Evolutionary conservation across 2,329 filamentous ascomycete species (phyloP).

Genomic region (Apiospora arundinis): DNA sequence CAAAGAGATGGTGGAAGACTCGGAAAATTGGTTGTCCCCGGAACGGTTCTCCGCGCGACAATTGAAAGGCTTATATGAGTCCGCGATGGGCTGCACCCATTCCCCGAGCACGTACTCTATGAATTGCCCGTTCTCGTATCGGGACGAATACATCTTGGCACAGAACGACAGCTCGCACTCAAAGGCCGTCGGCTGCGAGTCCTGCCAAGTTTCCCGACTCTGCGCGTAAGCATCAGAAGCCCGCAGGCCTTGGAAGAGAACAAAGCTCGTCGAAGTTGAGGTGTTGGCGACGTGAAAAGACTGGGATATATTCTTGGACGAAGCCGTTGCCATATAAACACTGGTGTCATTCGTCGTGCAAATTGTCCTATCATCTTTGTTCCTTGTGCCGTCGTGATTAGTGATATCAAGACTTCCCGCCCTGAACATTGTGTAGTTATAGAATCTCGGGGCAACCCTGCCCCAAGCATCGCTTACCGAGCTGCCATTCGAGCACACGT

Average conservation of each 20-base stretch:
- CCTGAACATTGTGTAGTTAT: background rate
- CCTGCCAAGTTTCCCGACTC: background rate
- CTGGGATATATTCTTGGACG: background rate
- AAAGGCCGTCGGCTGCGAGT: background rate
- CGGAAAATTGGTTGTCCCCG: background rate
- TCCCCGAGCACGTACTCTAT: background rate
- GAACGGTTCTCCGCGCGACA: background rate
- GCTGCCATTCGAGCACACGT: background rate
- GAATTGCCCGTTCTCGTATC: background rate
- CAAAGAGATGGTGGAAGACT: background rate
- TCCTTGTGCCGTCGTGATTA: background rate
- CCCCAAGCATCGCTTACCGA: too few relatives aligned
- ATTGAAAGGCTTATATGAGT: background rate
- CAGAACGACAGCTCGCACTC: slow-evolving; percentile 17
- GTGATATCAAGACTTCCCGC: background rate
- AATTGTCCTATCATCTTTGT: accelerated
- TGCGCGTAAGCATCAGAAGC: background rate
- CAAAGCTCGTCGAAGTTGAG: background rate
- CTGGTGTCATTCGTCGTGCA: background rate
- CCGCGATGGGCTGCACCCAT: background rate
- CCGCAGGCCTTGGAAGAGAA: background rate
- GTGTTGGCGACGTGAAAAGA: background rate
- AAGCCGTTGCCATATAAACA: background rate
- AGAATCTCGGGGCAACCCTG: background rate
- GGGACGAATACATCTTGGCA: background rate